Base-by-base conservation (phyloP, 2,329 filamentous ascomycete species). In the Hymenoscyphus fructigenus region DNA sequence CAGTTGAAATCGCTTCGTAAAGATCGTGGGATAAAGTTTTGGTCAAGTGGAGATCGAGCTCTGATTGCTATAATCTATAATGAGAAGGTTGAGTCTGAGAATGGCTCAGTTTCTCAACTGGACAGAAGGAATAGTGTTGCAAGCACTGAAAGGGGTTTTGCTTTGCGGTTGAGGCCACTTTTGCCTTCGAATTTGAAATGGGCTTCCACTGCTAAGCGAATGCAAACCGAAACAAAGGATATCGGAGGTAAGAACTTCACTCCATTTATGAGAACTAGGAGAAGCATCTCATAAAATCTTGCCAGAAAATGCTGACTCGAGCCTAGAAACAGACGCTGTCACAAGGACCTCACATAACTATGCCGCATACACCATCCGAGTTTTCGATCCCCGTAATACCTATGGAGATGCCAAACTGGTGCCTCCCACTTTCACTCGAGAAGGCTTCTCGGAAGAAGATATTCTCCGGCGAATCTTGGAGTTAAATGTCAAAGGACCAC, bases 361-460 rank as follows among this genome's bases (percentile, higher is more conserved):
- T 56, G 57, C 44, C 12, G 62, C 62, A 23, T 64, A 64, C 32
- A 64, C 62, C 7, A 57, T 64, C 44, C 57, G 62, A 29, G 57
- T 64, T 12, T 60, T 64, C 15, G 57, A 41, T 3, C 53, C 62
- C n/a, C 32, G 36, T 12, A 64, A 36, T 32, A 50, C 32, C 17
- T 59, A 32, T 59, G 62, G 57, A 23, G 41, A 59, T 29, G n/a
- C 28, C 36, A 57, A 28, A 17, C 23, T 36, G n/a, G 44, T 50
- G 15, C 41, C 57, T n/a, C 36, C 58, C 6, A 57, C 56, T 23
- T 23, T 32, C 32, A 53, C 38, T 17, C 53, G 38, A 55, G 62
- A 64, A 56, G 62, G 36, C 10, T 64, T 64, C 32, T 59, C 62
- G 5, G 62, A 64, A 34, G 44, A 12, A 10, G 36, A 53, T 29